A percentile compares a stretch with the other conserved stretches of the same genome.
These are phyloP conservation scores for Dictyostelium intermedium DNA, from an alignment of 78 protist genomes.

Conservation along the genomic window DNA sequence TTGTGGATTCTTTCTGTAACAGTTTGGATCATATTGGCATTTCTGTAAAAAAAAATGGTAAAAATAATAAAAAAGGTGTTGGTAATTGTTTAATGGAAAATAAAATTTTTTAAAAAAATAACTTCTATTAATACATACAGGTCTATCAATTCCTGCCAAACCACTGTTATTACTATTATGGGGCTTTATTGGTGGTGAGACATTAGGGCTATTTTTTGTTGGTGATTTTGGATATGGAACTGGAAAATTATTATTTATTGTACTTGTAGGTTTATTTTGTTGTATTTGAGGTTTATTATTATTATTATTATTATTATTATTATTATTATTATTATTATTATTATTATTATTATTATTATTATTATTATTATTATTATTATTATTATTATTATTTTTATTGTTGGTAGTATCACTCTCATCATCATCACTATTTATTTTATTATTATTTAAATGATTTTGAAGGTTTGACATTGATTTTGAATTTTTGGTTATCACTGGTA, in stretches of 20 bases:
- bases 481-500: background rate
- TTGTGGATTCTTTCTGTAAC: conserved; percentile 69
- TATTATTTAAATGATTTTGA: conserved; percentile 3
- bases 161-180: background rate
- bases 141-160: background rate
- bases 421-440: background rate
- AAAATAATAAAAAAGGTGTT: background rate
- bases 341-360: background rate
- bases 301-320: background rate
- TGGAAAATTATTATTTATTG: background rate
- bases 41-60: background rate
- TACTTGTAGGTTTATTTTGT: background rate
- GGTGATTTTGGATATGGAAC: conserved; percentile 23
- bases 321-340: background rate
- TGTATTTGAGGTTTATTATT: background rate
- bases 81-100: background rate
- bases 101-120: background rate
- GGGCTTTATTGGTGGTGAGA: background rate
- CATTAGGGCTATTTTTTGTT: background rate
- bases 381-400: background rate
- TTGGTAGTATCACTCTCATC: background rate
- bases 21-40: background rate
- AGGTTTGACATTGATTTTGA: conserved; percentile 39
- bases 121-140: conserved; percentile 38
- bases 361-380: background rate